Evolutionary conservation across 495 filamentous ascomycete species (phyloP), one percentile per base, ranked within the genome.

Genomic region (Acidiella bohemica): DNA sequence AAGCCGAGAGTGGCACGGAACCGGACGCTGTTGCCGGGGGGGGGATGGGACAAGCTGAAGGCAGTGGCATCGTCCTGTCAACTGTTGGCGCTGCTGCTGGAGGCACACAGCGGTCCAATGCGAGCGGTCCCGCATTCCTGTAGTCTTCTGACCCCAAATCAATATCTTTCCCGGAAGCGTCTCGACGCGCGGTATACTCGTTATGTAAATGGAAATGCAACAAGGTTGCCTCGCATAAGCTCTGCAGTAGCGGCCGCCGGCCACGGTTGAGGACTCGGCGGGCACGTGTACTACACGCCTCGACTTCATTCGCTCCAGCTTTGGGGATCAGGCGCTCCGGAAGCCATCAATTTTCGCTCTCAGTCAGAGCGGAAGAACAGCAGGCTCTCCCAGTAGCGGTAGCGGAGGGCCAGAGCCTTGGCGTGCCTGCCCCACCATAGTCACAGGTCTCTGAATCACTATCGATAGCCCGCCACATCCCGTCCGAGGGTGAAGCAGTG

Each of bases 101-200:
- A 12, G 26, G 32, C 3, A 44, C 46, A 22, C 19, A 37, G 31
- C 35, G 27, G 41, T 40, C 35, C 5, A 26, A 32, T 24, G 20
- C 22, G 23, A 50, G 46, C 24, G 46, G 46, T 12, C 41, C 41
- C 17, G 41, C 41, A 31, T 50, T 50, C 20, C 17, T 50, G 32
- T 50, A 36, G 25, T 27, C 25, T 27, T 7, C 7, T 11, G n/a
- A 28, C 21, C 22, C 4, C 4, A 39, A 27, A n/a, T 27, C 25
- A 7, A n/a, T 27, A 27, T 27, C 25, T n/a, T n/a, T n/a, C n/a
- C n/a, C n/a, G n/a, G n/a, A n/a, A n/a, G n/a, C 25, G 25, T 27
- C 7, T n/a, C n/a, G 25, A 27, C 7, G 7, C 25, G n/a, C 7
- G n/a, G n/a, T 27, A 27, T 27, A 27, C 25, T 27, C 25, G 25